Evolutionary conservation across 2,329 filamentous ascomycete species (phyloP).

Genomic region (Diaporthe batatas): DNA sequence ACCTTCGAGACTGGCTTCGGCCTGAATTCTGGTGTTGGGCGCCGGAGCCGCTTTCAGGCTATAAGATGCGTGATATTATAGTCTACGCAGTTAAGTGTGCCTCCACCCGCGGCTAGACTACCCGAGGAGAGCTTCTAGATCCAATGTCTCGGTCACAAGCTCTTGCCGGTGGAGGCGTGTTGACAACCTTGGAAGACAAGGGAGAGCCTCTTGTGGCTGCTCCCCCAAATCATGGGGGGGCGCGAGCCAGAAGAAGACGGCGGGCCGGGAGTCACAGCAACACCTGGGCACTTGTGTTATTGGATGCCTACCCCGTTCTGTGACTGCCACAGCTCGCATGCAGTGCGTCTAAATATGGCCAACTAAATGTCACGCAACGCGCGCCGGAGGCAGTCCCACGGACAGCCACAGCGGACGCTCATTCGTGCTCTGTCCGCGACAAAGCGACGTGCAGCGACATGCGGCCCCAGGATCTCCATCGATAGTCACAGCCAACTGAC

Average conservation of each 20-base stretch:
- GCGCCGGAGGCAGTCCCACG: constrained; percentile 14
- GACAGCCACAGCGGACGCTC: constrained; percentile 16
- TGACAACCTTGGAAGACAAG: no score
- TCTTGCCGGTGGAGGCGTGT: constrained; percentile 12
- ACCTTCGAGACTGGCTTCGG: constrained; percentile 16
- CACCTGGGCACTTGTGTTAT: background rate
- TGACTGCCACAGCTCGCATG: constrained; percentile 24
- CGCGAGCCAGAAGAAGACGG: constrained; percentile 19
- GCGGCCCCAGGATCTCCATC: constrained; percentile 16
- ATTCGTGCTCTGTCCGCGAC: constrained; percentile 34
- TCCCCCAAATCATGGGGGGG: constrained; percentile 3
- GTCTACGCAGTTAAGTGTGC: background rate
- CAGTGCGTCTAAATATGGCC: constrained; percentile 36
- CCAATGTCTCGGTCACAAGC: constrained; percentile 17
- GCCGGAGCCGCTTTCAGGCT: constrained; percentile 29
- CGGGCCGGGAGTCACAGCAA: constrained; percentile 18
- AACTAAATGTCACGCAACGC: constrained; percentile 26
- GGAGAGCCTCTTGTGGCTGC: no score
- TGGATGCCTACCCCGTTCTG: constrained; percentile 16
- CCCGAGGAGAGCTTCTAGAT: constrained; percentile 24
- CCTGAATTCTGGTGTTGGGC: background rate
- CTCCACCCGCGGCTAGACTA: constrained; percentile 31
- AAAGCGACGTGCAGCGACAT: constrained; percentile 32
- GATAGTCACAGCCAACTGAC: constrained; percentile 25
- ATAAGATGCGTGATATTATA: constrained; percentile 33